Evolutionary conservation across 176 grass and related monocot species (phyloP).

Genomic region (Pontederia crassipes): DNA sequence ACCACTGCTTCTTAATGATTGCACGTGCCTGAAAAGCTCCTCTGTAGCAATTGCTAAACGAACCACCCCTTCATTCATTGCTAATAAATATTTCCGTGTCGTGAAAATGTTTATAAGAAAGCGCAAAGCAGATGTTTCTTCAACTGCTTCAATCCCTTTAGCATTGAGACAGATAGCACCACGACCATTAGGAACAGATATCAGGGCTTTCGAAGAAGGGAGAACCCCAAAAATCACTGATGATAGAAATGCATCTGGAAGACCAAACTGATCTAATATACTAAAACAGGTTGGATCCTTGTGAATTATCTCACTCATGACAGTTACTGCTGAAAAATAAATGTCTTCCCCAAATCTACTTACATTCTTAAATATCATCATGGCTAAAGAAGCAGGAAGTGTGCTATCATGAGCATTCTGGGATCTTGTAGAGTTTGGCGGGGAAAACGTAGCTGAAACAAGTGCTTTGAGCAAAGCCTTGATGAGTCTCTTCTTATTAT

Average conservation of each 20-base stretch:
- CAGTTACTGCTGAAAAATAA: constrained; percentile 93
- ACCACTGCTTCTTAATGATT: constrained; percentile 77
- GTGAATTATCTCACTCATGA: constrained; percentile 99
- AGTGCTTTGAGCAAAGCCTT: constrained; percentile 92
- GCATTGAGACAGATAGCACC: constrained; percentile 94
- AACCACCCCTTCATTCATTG: constrained; percentile 96
- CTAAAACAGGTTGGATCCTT: constrained; percentile 92
- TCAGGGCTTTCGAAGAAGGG: constrained; percentile 83
- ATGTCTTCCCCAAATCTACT: constrained; percentile 86
- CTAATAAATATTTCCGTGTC: constrained; percentile 79
- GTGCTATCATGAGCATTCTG: constrained; percentile 66
- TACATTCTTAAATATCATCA: constrained; percentile 92
- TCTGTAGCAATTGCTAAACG: constrained; percentile 92
- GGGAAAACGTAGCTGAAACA: constrained; percentile 91
- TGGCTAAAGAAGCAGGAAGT: constrained; percentile 73
- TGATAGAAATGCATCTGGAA: constrained; percentile 79
- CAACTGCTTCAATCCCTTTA: constrained; percentile 76
- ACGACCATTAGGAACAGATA: constrained; percentile 89
- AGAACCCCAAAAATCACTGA: constrained; percentile 68
- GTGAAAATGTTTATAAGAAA: constrained; percentile 86
- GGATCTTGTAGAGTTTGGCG: constrained; percentile 58
- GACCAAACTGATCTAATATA: constrained; percentile 74
- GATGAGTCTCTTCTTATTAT: constrained; percentile 75
- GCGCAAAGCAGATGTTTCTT: constrained; percentile 57
- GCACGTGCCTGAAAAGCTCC: constrained; percentile 91